These are phyloP conservation scores for Paramecium sexaurelia DNA, from an alignment of 73 alveolate species.

Conservation along the genomic window DNA sequence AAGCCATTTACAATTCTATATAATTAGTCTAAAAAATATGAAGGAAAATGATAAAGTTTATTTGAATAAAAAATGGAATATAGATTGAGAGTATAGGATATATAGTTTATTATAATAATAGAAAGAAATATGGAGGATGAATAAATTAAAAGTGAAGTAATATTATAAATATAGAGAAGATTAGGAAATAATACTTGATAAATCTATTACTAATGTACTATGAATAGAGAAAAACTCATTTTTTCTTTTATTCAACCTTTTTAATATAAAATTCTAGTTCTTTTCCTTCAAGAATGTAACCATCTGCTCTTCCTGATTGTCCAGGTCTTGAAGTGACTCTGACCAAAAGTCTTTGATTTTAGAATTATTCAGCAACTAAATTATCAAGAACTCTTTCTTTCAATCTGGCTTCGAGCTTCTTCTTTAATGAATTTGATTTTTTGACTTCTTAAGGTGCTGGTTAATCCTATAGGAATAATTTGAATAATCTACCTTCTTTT, in stretches of 20 bases:
- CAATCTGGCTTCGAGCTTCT: constrained; percentile 73
- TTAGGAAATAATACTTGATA: neutral
- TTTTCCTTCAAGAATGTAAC: constrained; percentile 97
- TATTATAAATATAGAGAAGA: neutral
- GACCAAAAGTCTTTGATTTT: constrained; percentile 93
- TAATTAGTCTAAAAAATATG: too few species aligned
- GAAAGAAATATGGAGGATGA: neutral
- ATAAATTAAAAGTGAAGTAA: neutral
- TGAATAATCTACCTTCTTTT: constrained; percentile 36
- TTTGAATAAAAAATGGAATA: too few species aligned
- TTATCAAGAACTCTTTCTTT: constrained; percentile 77
- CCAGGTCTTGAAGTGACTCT: constrained; percentile 99
- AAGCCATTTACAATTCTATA: too few species aligned
- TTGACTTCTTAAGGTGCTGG: constrained; percentile 69
- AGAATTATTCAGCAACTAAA: constrained; percentile 83
- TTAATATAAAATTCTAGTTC: constrained; percentile 94
- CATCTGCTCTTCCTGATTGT: constrained; percentile 98
- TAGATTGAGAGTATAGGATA: too few species aligned
- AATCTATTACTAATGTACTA: constrained; percentile 29
- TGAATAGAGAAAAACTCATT: constrained; percentile 36
- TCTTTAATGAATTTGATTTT: constrained; percentile 78
- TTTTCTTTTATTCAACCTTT: constrained; percentile 78
- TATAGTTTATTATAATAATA: neutral
- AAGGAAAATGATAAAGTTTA: too few species aligned
- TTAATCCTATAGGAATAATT: constrained; percentile 53